Evolutionary conservation across 495 filamentous ascomycete genomes (phyloP), one percentile per base, ranked within the genome.

Genomic region (Cercophora newfieldiana): DNA sequence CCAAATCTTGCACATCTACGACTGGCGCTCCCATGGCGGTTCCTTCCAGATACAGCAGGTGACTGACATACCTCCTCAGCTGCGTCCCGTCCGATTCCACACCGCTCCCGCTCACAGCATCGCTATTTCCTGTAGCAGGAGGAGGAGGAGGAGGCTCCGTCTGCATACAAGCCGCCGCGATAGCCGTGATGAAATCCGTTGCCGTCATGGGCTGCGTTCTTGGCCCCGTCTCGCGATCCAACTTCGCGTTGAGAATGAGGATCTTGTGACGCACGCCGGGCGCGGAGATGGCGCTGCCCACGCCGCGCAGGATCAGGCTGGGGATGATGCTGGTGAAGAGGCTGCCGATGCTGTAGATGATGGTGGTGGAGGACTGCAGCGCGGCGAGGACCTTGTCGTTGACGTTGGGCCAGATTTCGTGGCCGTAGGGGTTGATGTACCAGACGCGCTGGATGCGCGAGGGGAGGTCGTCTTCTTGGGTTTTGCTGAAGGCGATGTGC

Each of bases 371-470:
- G 30, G 76, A 74, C 16, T 80, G 73, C 0, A 97, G 72, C 26
- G 90, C 86, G 8, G 84, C 81, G 2, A 97, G 68, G 0, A 94
- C 92, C 25, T 91, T 88, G 0, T 91, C 89, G 71, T 96, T 97
- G 1, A 91, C 89, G 0, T 86, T 78, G 0, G 91, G 91, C 25
- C 88, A 84, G 73, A 98, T 97, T 77, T 97, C 93, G 70, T 86
- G 85, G 26, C 94, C 94, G 78, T 97, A 98, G 1, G 93, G 93
- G 75, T 97, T 97, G 78, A 98, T 97, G 79, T 97, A 98, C 92
- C 91, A 97, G 67, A 98, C 84, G 7, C 94, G 83, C 68, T 86
- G 79, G 68, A 98, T 97, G 44, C 90, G 86, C 7, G 89, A 84
- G 0, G 90, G 84, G 7, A 97, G 83, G 61, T 92, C 90, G 50